Evolutionary conservation across 371 early-diverging fungal species (phyloP), one percentile per base, ranked within the genome.

Genomic region (Mortierella sp.): DNA sequence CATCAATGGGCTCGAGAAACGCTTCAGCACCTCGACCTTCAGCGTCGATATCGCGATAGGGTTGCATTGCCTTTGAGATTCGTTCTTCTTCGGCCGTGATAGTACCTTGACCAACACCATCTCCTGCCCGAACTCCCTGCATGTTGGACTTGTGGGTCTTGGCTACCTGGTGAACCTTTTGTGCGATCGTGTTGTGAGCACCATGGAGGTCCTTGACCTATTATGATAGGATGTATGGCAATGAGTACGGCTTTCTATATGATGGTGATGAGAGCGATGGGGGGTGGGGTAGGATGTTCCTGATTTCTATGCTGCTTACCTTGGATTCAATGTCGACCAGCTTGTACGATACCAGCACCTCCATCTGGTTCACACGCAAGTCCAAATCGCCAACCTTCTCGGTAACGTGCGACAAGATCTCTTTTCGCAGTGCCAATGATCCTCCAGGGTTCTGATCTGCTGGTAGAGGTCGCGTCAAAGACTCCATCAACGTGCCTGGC

Each of bases 261-360:
- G n/a, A n/a, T n/a, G n/a, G n/a, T n/a, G n/a, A n/a, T n/a, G n/a
- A n/a, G n/a, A n/a, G n/a, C n/a, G n/a, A n/a, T n/a, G n/a, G n/a
- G n/a, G n/a, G n/a, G n/a, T n/a, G n/a, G n/a, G n/a, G n/a, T n/a
- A n/a, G n/a, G n/a, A n/a, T n/a, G n/a, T n/a, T n/a, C n/a, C n/a
- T n/a, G n/a, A n/a, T n/a, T 45, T 54, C 27, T 21, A 43, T 55
- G 4, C 50, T 16, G 14, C 30, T 53, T 58, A 76, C 76, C 70
- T 76, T 76, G 56, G 76, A 76, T 21, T 76, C 76, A 21, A 76
- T 76, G 48, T 76, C 76, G 19, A 76, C 76, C 50, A 76, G 30
- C 63, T 76, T 76, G 55, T 76, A 76, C 1, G 76, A 76, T 8
- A 76, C 76, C 12, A 76, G 42, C 1, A 76, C 76, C 21, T 76